Base-by-base conservation (phyloP, 192 early-diverging fungal genomes). In the Radiomyces spectabilis region DNA sequence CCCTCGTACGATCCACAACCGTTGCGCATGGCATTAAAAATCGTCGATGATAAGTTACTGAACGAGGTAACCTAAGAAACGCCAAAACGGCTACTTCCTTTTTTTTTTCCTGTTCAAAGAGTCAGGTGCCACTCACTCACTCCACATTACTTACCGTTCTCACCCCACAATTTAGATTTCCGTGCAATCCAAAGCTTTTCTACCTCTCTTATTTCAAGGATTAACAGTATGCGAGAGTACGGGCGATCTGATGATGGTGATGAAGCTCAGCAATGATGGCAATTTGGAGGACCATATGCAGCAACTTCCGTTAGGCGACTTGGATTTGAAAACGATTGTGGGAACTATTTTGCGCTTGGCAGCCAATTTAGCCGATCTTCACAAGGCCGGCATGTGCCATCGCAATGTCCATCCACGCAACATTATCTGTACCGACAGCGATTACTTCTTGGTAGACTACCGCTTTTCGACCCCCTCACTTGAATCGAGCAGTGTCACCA, bases 211-310 rank as follows among this genome's bases (percentile, higher is more conserved):
- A 40, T 71, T 69, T 37, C 53, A 72, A 41, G 71, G 71, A 2
- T 43, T 72, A 5, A 72, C 71, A 46, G 61, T 65, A n/a, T 59
- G 53, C 22, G 66, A 63, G 39, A 63, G 43, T 8, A 66, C 58
- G 0, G 57, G 66, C 2, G 66, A 72, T 25, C 34, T 72, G 12
- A 68, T 72, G 61, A 60, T 72, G 57, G 62, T 72, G 5, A 68
- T 68, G 58, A 63, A 68, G 27, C 63, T 68, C 42, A 61, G 57
- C 16, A 52, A 56, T 5, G 60, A 52, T 44, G 71, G 71, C 0
- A 59, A 72, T 45, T 33, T 72, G 1, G 55, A 55, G 35, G 49
- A 58, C 19, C 57, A 61, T 43, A 59, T 68, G 50, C 66, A 65
- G 16, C 56, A 57, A 34, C 27, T 52, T 29, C 47, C 51, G 6